Conservation (phyloP, 179 eudicot genomes). For the Patellifolia procumbens region DNA sequence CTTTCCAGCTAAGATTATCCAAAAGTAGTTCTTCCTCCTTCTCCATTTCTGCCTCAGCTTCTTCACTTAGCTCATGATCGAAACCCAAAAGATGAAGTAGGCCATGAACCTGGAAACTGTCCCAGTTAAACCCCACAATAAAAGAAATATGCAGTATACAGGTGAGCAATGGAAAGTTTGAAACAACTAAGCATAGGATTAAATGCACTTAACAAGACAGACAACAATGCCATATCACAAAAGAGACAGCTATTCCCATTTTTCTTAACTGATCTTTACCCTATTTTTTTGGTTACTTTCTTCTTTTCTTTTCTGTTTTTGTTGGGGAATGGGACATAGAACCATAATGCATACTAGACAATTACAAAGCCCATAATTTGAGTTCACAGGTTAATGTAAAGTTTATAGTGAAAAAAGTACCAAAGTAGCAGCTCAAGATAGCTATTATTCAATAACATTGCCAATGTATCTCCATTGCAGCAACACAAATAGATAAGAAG, state of each 20-base stretch:
- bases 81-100: conserved; percentile 87
- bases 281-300: neutral
- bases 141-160: neutral
- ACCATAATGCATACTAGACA: neutral
- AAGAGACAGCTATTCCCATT: neutral
- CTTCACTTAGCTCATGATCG: conserved; percentile 91
- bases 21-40: conserved; percentile 67
- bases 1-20: conserved; percentile 79
- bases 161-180: neutral
- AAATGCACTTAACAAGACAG: neutral
- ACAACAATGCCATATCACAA: neutral
- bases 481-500: neutral
- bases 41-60: conserved; percentile 95
- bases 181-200: neutral
- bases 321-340: neutral
- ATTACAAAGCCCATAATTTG: neutral
- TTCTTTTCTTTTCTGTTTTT: neutral
- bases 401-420: neutral
- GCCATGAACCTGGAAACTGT: conserved; percentile 72
- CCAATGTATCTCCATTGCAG: neutral
- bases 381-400: neutral
- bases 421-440: neutral
- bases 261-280: neutral
- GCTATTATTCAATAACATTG: neutral
- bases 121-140: conserved; percentile 1